Evolutionary conservation across 2,329 filamentous ascomycete genomes (phyloP).

Genomic region (Lachnellula willkommii): DNA sequence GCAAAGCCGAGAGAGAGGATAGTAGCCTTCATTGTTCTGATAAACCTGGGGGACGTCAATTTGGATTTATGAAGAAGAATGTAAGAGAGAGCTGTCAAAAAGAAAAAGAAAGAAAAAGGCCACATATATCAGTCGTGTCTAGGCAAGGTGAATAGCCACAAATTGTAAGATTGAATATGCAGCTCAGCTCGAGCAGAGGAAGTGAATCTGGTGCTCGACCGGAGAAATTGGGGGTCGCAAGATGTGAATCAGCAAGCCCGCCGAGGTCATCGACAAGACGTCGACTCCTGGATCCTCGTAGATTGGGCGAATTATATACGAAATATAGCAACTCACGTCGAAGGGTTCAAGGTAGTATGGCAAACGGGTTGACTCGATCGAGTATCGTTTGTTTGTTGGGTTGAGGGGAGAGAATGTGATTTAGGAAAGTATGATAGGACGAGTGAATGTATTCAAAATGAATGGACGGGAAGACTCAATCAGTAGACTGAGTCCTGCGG

Average conservation of each 20-base stretch:
- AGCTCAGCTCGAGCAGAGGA: no score
- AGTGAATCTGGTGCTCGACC: no score
- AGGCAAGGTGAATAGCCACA: no score
- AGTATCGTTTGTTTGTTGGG: not conserved
- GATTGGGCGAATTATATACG: no score
- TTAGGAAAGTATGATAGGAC: not conserved
- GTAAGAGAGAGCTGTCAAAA: not conserved
- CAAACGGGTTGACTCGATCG: not conserved
- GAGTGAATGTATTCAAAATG: constrained; percentile 5
- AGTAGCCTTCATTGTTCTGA: constrained; percentile 25
- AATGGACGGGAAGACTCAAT: constrained; percentile 7
- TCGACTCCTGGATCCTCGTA: no score
- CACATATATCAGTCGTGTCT: no score
- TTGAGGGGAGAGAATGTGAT: not conserved
- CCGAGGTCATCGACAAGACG: no score
- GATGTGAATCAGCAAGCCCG: no score
- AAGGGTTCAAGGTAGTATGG: not conserved
- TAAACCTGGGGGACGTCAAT: constrained; percentile 10
- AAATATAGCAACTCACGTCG: constrained; percentile 1
- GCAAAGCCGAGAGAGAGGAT: constrained; percentile 30
- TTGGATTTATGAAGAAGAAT: not conserved
- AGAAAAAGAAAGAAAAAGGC: no score
- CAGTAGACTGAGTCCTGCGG: constrained; percentile 2
- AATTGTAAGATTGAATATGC: no score
- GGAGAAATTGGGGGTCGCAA: no score